phyloP scores from a whole-genome alignment of 768 basidiomycete genomes.

The Fomitopsis serialis region DNA sequence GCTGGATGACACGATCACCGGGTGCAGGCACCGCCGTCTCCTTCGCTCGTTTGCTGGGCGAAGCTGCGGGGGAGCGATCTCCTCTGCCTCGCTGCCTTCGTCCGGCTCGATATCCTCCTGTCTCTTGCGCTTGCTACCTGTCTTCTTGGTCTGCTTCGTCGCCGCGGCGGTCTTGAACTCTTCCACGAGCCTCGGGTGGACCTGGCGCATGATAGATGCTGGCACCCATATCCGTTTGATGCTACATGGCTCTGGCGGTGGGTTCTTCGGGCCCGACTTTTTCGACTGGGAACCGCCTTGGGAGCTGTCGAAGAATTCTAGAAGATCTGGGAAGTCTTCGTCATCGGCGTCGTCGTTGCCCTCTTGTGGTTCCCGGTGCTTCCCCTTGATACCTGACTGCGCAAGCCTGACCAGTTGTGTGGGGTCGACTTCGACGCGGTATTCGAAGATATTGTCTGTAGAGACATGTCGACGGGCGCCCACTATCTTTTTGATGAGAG shows the following conservation, averaged over 20 bases:
- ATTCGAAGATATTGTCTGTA: constrained; percentile 37
- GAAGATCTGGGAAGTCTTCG: not conserved
- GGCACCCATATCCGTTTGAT: constrained; percentile 37
- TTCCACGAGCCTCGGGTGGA: constrained; percentile 32
- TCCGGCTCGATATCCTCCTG: constrained; percentile 4
- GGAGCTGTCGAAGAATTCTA: not conserved
- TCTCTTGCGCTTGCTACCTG: constrained; percentile 8
- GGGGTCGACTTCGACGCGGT: constrained; percentile 35
- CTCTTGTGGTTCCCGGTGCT: constrained; percentile 15
- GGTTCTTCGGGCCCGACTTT: constrained; percentile 11
- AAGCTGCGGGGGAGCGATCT: not conserved
- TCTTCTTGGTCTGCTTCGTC: constrained; percentile 26
- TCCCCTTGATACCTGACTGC: constrained; percentile 23
- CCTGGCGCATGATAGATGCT: constrained; percentile 35
- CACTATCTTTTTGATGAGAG: constrained; percentile 30
- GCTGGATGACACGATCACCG: not conserved
- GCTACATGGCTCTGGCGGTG: constrained; percentile 25
- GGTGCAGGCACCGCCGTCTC: not conserved
- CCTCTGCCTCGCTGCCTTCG: not conserved
- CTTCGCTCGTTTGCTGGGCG: not conserved
- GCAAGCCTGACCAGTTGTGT: constrained; percentile 28
- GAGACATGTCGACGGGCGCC: constrained; percentile 31
- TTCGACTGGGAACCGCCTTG: not conserved
- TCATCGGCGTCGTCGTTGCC: not conserved
- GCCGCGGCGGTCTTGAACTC: constrained; percentile 25